Percentiles rank a stretch among this genome's conserved stretches.
Conservation (phyloP, 1,284 basidiomycete species). For the Inonotus hispidus region DNA sequence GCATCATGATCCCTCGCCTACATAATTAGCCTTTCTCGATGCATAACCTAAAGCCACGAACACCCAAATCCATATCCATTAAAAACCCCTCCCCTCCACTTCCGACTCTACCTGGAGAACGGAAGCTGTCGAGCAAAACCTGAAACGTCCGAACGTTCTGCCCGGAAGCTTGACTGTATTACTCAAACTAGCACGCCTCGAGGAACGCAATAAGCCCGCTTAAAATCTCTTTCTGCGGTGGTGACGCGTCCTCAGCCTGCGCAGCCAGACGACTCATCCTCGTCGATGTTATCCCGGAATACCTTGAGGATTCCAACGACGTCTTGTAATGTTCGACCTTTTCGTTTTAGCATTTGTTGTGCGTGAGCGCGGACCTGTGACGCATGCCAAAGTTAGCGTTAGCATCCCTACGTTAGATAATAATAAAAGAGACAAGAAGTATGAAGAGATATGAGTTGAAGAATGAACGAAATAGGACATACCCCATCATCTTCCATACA, state of each 20-base stretch:
- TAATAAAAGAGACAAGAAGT: conserved; percentile 13
- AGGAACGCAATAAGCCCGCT: conserved; percentile 64
- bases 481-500: conserved; percentile 98
- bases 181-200: conserved; percentile 27
- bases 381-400: conserved; percentile 12
- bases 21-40: no score
- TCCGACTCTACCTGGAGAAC: no score
- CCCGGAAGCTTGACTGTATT: not conserved
- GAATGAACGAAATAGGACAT: conserved; percentile 28
- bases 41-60: no score
- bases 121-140: no score
- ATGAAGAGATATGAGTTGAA: not conserved
- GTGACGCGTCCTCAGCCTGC: conserved; percentile 29
- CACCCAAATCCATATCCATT: no score
- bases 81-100: no score
- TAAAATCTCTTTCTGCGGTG: conserved; percentile 67
- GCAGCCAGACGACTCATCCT: conserved; percentile 27
- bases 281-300: conserved; percentile 70
- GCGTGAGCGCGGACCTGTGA: conserved; percentile 68
- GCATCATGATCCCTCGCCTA: no score
- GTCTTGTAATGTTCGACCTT: conserved; percentile 59
- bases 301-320: conserved; percentile 60
- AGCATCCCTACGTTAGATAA: not conserved
- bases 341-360: conserved; percentile 68
- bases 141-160: no score